These are phyloP conservation scores for Theileria parva DNA, from an alignment of 169 alveolate species.

Conservation along the genomic window DNA sequence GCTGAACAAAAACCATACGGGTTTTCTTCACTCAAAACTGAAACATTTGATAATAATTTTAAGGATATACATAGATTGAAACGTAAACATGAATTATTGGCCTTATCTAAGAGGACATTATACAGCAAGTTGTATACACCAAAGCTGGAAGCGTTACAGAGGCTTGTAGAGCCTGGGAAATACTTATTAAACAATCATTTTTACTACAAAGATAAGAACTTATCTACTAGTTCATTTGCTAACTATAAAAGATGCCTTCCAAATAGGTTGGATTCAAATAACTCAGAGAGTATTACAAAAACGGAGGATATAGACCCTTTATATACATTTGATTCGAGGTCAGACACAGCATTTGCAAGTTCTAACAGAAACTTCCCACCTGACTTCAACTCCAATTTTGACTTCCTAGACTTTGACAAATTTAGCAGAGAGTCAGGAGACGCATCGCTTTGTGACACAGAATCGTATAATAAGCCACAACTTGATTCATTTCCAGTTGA, in stretches of 20 bases:
- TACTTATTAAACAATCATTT: not conserved
- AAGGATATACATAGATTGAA: conserved; percentile 48
- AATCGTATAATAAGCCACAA: not conserved
- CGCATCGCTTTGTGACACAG: not conserved
- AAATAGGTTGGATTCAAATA: not conserved
- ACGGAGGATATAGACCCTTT: not conserved
- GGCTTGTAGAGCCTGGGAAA: conserved; percentile 58
- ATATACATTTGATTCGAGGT: not conserved
- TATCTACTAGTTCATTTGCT: not conserved
- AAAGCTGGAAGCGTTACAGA: conserved; percentile 55
- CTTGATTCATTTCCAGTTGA: not conserved
- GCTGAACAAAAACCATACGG: conserved; percentile 28
- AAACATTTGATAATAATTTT: conserved; percentile 62
- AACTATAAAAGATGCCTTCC: not conserved
- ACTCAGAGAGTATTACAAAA: not conserved
- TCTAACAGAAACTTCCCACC: not conserved
- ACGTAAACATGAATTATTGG: conserved; percentile 44
- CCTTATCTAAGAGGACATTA: conserved; percentile 44
- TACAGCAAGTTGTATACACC: conserved; percentile 59
- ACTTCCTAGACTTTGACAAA: conserved; percentile 1
- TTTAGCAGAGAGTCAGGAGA: not conserved
- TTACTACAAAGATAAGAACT: not conserved
- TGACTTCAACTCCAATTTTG: not conserved
- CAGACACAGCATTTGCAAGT: not conserved
- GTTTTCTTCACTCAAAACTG: conserved; percentile 44